Evolutionary conservation across 306 rosid species (phyloP).

Genomic region (Pachyrhizus erosus): DNA sequence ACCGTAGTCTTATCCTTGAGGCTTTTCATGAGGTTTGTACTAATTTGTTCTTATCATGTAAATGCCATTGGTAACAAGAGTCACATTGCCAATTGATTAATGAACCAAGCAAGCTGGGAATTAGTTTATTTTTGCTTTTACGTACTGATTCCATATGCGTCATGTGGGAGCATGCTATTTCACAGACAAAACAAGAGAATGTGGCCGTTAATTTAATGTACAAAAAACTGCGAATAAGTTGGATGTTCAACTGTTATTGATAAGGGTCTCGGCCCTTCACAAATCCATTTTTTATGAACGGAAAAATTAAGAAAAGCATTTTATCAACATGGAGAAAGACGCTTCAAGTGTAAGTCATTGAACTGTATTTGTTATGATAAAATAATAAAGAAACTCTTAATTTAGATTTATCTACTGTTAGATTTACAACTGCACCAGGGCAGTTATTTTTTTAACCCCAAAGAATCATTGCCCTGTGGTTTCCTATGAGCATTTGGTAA

Average conservation of each 20-base stretch:
- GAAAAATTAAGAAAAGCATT: neutral
- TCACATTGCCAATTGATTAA: constrained; percentile 1
- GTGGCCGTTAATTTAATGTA: neutral
- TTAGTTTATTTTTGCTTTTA: constrained; percentile 10
- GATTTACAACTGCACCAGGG: neutral
- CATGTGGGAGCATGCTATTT: neutral
- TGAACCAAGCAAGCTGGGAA: neutral
- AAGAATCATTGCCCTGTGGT: neutral
- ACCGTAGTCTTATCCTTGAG: constrained; percentile 64
- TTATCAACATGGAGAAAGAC: neutral
- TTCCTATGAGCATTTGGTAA: neutral
- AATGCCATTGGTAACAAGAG: constrained; percentile 54
- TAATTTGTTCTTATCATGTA: constrained; percentile 65
- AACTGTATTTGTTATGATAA: too few species aligned
- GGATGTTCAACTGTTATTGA: neutral
- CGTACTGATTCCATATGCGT: constrained; percentile 6
- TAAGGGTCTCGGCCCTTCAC: neutral
- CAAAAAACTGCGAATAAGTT: neutral
- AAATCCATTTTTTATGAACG: neutral
- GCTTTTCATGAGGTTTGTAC: constrained; percentile 84
- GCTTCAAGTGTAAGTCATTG: neutral
- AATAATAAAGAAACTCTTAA: too few species aligned
- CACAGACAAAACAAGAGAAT: neutral
- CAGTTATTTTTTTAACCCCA: neutral
- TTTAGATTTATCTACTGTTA: neutral